Base-by-base conservation (phyloP, 441 rosid genomes). In the Brassica balearica region DNA sequence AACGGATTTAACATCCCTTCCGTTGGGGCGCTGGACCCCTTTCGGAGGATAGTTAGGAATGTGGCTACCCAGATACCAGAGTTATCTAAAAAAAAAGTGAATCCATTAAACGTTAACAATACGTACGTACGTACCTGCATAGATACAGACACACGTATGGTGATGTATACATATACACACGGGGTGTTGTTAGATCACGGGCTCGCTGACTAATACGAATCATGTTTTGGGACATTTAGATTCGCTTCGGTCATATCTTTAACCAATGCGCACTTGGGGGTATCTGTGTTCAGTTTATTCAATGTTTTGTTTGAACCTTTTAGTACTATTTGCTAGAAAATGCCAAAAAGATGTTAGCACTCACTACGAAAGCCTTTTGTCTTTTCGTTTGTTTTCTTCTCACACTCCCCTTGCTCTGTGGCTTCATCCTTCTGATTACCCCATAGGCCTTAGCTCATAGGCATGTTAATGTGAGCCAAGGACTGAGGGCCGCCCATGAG, bases 121-220 rank as follows among this genome's bases (percentile, higher is more conserved):
- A 59, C 62, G 29, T 22, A 71, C 32, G 43, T 58, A 56, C 29
- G 7, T 10, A 58, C 20, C 25, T 12, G 19, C 5, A 66, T 38
- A 56, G 1, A 66, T 55, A 56, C 20, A 23, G 12, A 25, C 65
- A 20, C 12, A 59, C 15, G 20, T 7, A 15, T 58, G 7, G 29
- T 36, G 34, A 68, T 61, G 53, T 32, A 48, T 10, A 15, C 20
- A 62, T 17, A 69, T 6, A 23, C 14, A 64, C 75, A 64, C 65
- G 75, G 71, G 75, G 15, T 12, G 25, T 43, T 71, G 76, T 65
- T 65, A 8, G 77, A 29, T 77, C 77, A 72, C 81, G 81, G 77
- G 63, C 27, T 64, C 22, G 20, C 66, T 77, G 75, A 70, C 71
- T 56, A 65, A 0, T 41, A 71, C 7, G 61, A 25, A 71, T 71